Percentiles rank a stretch among this genome's conserved stretches.
Conservation (phyloP, 345 rosid species). For the Aegle marmelos region DNA sequence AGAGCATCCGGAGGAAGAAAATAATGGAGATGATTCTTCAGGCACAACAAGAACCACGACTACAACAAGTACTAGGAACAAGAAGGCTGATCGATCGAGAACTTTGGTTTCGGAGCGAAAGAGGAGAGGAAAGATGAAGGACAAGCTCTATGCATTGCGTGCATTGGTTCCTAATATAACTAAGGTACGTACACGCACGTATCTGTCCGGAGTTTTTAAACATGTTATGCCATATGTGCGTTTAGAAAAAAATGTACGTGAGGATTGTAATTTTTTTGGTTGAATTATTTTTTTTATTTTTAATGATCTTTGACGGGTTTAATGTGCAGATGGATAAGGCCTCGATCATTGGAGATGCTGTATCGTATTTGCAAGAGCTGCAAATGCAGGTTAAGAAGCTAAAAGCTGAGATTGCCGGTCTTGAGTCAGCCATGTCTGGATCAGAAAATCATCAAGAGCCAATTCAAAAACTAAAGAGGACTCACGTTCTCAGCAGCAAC, state of each 20-base stretch:
- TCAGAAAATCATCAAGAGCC: constrained; percentile 25
- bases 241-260: too few species aligned
- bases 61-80: constrained; percentile 23
- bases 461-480: constrained; percentile 16
- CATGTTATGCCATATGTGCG: too few species aligned
- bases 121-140: constrained; percentile 84
- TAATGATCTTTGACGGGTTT: not conserved
- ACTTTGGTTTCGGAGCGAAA: constrained; percentile 72
- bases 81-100: constrained; percentile 58
- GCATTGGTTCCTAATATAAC: constrained; percentile 90
- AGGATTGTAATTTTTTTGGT: too few species aligned
- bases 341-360: constrained; percentile 88
- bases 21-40: constrained; percentile 52
- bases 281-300: constrained; percentile 15
- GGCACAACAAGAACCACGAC: constrained; percentile 39
- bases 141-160: constrained; percentile 81
- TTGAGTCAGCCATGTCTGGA: constrained; percentile 52
- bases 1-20: constrained; percentile 23
- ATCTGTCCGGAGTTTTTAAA: too few species aligned
- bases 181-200: constrained; percentile 40
- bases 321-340: constrained; percentile 84
- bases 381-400: constrained; percentile 68
- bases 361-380: constrained; percentile 67
- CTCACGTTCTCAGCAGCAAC: constrained; percentile 17
- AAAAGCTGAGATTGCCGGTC: constrained; percentile 58